These are phyloP conservation scores for Trichoderma sp. DNA, from an alignment of 2,329 filamentous ascomycete genomes.

Conservation along the genomic window DNA sequence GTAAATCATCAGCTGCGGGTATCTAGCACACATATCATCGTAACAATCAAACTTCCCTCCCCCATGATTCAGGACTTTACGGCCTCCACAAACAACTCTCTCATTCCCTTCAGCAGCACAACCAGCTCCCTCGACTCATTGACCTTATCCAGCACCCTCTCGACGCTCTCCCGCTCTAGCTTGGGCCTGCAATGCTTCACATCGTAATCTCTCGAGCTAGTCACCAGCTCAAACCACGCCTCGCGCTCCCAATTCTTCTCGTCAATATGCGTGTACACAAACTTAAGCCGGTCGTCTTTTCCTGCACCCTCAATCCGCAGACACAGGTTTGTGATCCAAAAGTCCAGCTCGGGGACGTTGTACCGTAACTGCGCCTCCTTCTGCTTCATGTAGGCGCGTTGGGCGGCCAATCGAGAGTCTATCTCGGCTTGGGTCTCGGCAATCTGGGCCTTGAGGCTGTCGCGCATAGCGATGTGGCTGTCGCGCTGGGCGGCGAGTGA, in stretches of 20 bases:
- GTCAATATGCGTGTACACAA: conserved; percentile 83
- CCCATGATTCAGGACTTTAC: conserved; percentile 47
- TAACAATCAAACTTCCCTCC: not conserved
- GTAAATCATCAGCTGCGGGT: conserved; percentile 6
- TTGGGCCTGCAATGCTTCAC: conserved; percentile 79
- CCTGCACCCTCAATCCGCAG: conserved; percentile 87
- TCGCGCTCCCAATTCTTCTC: conserved; percentile 85
- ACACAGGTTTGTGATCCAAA: conserved; percentile 91
- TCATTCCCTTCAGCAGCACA: conserved; percentile 75
- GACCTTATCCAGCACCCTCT: conserved; percentile 71
- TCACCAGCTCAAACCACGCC: conserved; percentile 90
- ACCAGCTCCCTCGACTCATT: conserved; percentile 77
- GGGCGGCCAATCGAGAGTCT: conserved; percentile 65
- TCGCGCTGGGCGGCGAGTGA: conserved; percentile 59
- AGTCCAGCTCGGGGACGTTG: conserved; percentile 90
- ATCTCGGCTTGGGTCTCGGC: conserved; percentile 68
- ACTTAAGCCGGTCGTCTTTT: conserved; percentile 79
- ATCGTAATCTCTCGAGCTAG: conserved; percentile 77
- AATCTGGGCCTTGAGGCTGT: conserved; percentile 59
- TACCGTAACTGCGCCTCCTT: conserved; percentile 81
- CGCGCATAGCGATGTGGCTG: conserved; percentile 54
- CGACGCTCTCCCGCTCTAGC: conserved; percentile 73
- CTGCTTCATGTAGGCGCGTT: conserved; percentile 68
- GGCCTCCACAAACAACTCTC: conserved; percentile 70
- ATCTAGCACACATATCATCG: conserved; percentile 3